These are phyloP conservation scores for Dactylellina drechsleri DNA, from an alignment of 2,329 filamentous ascomycete species.

Conservation along the genomic window DNA sequence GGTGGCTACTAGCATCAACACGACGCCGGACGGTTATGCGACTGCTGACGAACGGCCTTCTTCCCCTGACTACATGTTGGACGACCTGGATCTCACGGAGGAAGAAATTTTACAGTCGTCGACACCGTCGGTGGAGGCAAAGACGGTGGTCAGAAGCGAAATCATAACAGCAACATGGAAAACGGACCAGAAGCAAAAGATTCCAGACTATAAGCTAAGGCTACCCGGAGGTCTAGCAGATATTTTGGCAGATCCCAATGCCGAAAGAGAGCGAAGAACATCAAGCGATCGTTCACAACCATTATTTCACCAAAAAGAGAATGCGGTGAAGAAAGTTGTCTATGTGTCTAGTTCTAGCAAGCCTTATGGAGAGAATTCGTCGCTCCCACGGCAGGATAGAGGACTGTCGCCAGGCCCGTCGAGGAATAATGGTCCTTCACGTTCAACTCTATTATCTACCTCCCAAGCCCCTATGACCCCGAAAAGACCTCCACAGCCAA, in stretches of 20 bases:
- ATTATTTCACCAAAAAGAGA: slow-evolving; percentile 27
- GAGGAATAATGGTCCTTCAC: not conserved
- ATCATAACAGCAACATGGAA: slow-evolving; percentile 19
- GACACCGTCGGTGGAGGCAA: slow-evolving; percentile 3
- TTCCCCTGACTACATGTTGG: slow-evolving; percentile 37
- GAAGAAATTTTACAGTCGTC: slow-evolving; percentile 26
- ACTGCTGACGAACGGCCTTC: slow-evolving; percentile 27
- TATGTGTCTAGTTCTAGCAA: not conserved
- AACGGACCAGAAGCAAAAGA: slow-evolving; percentile 25
- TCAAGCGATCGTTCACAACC: slow-evolving; percentile 1
- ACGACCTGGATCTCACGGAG: slow-evolving; percentile 41
- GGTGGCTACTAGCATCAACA: not conserved
- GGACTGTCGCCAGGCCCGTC: slow-evolving; percentile 33
- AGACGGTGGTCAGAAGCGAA: slow-evolving; percentile 17
- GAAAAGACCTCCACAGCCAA: slow-evolving; percentile 29
- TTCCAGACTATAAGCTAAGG: slow-evolving; percentile 27
- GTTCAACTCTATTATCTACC: not conserved
- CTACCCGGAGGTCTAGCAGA: not conserved
- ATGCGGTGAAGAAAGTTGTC: not conserved
- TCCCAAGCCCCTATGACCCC: slow-evolving; percentile 12
- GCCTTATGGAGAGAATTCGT: not conserved
- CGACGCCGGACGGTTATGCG: slow-evolving; percentile 33
- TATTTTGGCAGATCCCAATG: slow-evolving; percentile 4
- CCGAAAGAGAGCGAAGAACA: not conserved
- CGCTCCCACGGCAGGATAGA: slow-evolving; percentile 20